phyloP scores from a whole-genome alignment of 345 rosid genomes.

The Capsella bursapastoris region DNA sequence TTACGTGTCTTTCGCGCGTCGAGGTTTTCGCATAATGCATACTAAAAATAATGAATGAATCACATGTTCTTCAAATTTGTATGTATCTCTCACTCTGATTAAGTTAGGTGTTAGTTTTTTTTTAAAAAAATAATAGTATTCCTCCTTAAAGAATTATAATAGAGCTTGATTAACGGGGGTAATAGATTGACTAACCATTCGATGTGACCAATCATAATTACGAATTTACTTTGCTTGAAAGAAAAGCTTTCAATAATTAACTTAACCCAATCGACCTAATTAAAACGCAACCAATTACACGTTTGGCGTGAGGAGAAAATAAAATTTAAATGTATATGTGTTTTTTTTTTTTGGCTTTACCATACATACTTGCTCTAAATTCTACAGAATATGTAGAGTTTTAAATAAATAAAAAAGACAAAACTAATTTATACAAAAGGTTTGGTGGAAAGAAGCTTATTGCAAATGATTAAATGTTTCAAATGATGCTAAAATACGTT shows the following conservation, averaged over 20 bases:
- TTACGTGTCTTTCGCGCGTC: constrained; percentile 44
- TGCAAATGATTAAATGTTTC: no score
- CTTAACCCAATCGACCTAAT: constrained; percentile 13
- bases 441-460: constrained; percentile 30
- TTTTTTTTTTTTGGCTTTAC: no score
- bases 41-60: constrained; percentile 27
- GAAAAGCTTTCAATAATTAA: constrained; percentile 36
- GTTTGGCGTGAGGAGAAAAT: neutral
- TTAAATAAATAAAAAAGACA: neutral
- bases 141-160: neutral
- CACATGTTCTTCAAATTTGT: constrained; percentile 33
- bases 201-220: constrained; percentile 34
- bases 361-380: no score
- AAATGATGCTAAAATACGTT: neutral
- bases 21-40: constrained; percentile 38
- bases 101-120: no score
- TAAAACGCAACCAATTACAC: constrained; percentile 1
- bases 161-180: constrained; percentile 35
- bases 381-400: no score
- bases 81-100: neutral
- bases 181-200: constrained; percentile 31
- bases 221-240: constrained; percentile 41
- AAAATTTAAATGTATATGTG: neutral
- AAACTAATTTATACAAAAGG: constrained; percentile 12
- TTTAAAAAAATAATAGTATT: no score